These are phyloP conservation scores for Gamsiella multidivaricata DNA, from an alignment of 192 early-diverging fungal species.

Conservation along the genomic window DNA sequence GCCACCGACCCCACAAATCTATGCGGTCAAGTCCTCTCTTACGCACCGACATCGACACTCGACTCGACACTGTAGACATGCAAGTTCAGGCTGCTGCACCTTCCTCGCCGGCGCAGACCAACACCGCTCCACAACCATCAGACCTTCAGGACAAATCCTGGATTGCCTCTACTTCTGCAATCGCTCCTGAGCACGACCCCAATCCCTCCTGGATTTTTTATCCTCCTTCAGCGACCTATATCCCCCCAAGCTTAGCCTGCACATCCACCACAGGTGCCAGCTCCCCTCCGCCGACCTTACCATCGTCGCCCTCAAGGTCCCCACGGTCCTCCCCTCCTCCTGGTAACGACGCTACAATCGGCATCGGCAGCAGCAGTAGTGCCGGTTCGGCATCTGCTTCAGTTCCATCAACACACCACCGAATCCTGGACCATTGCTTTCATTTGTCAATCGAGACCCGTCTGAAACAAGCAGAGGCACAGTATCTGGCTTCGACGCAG, in stretches of 20 bases:
- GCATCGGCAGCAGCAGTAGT: background rate
- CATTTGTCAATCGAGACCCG: constrained; percentile 64
- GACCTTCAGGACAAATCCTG: no score
- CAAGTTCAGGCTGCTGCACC: no score
- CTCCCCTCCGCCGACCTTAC: constrained; percentile 5
- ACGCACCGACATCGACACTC: no score
- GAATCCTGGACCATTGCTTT: constrained; percentile 63
- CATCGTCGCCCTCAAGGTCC: constrained; percentile 23
- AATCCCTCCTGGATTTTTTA: constrained; percentile 46
- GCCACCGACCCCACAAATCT: no score
- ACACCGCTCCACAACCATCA: no score
- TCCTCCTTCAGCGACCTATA: constrained; percentile 39
- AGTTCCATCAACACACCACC: constrained; percentile 59
- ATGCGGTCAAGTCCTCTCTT: no score
- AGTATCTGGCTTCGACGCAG: constrained; percentile 51
- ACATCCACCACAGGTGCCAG: background rate
- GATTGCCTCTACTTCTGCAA: no score
- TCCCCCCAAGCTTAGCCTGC: constrained; percentile 4
- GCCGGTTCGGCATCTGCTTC: background rate
- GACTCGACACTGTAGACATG: no score
- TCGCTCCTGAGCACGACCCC: constrained; percentile 24
- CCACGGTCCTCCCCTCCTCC: constrained; percentile 40
- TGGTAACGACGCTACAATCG: background rate
- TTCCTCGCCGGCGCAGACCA: no score
- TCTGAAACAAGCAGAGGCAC: constrained; percentile 61